Conservation (phyloP, 805 yeast genomes). For the Pichia scutulata region DNA sequence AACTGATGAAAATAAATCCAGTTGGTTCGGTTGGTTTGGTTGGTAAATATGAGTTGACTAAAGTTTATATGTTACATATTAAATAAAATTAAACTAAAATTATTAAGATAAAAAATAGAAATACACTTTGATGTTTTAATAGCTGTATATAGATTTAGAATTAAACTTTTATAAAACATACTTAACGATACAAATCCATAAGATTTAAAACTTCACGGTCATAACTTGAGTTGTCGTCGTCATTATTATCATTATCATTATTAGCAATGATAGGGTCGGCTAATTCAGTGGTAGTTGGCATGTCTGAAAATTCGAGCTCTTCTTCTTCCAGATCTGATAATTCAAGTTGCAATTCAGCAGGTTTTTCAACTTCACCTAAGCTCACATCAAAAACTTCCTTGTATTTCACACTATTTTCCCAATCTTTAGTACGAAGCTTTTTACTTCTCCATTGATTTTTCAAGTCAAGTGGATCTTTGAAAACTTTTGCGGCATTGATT, state of each 20-base stretch:
- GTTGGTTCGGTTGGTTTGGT: constrained; percentile 14
- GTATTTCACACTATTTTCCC: neutral
- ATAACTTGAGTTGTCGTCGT: neutral
- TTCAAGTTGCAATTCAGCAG: constrained; percentile 18
- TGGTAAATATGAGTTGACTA: neutral
- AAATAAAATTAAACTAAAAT: neutral
- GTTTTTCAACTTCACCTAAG: constrained; percentile 1
- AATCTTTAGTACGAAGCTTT: neutral
- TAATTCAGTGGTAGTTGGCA: constrained; percentile 15
- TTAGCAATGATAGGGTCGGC: constrained; percentile 10
- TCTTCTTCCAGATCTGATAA: constrained; percentile 17
- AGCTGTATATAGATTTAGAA: neutral
- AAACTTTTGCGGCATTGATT: constrained; percentile 3
- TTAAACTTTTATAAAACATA: neutral
- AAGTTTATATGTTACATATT: neutral
- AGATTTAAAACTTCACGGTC: neutral
- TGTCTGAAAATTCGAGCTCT: constrained; percentile 12
- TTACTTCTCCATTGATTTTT: constrained; percentile 11
- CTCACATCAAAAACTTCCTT: neutral
- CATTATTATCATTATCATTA: neutral
- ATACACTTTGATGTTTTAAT: neutral
- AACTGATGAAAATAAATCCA: constrained; percentile 19
- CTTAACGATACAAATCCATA: neutral
- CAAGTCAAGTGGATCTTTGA: constrained; percentile 21
- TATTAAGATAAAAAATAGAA: neutral